Conservation (phyloP, 2,329 filamentous ascomycete genomes). For the Elsinoe batatas region DNA sequence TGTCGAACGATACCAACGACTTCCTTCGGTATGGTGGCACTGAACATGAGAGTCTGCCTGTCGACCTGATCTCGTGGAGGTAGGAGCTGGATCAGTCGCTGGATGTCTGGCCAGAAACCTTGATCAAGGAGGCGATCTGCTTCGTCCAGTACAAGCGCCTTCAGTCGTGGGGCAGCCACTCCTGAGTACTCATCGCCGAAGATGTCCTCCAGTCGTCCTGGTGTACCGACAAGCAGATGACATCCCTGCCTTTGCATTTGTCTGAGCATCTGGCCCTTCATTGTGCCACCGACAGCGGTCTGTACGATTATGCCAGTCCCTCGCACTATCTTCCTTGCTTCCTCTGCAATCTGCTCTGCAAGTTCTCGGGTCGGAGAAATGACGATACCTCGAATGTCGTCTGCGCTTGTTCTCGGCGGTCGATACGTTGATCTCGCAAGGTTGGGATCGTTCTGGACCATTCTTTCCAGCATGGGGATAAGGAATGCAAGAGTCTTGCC, state of each 20-base stretch:
- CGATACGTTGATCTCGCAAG: conserved; percentile 43
- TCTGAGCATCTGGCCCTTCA: conserved; percentile 58
- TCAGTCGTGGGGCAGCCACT: conserved; percentile 53
- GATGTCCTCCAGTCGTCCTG: conserved; percentile 76
- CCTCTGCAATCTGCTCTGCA: conserved; percentile 55
- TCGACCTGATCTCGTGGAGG: conserved; percentile 54
- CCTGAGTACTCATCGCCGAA: conserved; percentile 55
- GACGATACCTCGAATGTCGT: conserved; percentile 50
- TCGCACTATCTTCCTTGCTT: conserved; percentile 58
- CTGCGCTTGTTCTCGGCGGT: conserved; percentile 39
- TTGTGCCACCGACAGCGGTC: conserved; percentile 85
- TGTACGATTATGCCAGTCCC: conserved; percentile 60
- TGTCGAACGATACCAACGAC: conserved; percentile 69
- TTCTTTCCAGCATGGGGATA: conserved; percentile 71
- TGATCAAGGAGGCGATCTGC: conserved; percentile 58
- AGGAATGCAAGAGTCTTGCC: conserved; percentile 95
- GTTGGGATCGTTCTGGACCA: conserved; percentile 54
- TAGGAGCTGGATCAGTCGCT: conserved; percentile 41
- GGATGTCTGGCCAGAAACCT: conserved; percentile 41
- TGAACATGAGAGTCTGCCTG: conserved; percentile 90
- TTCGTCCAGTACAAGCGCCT: conserved; percentile 54
- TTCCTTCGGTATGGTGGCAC: conserved; percentile 77
- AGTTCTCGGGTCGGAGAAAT: conserved; percentile 55
- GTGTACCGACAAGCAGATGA: conserved; percentile 82
- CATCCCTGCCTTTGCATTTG: conserved; percentile 66